phyloP scores from a whole-genome alignment of 1,284 basidiomycete species.

The Blastosporella zonata region DNA sequence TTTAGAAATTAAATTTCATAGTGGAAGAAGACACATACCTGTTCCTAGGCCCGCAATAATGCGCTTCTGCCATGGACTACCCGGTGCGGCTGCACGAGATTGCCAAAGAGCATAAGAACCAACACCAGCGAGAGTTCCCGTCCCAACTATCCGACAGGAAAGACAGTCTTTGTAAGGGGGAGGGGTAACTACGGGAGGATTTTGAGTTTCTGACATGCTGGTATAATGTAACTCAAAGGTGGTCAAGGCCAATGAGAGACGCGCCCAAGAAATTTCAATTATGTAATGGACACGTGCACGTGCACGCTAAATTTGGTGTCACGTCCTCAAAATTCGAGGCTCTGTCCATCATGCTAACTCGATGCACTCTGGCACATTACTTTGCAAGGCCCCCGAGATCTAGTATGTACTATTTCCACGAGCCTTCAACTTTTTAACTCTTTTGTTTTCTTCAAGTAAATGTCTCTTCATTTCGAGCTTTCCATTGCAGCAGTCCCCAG shows the following conservation, averaged over 20 bases:
- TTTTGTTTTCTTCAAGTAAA: neutral
- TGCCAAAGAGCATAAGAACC: conserved; percentile 51
- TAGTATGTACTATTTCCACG: neutral
- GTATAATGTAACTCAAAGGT: conserved; percentile 16
- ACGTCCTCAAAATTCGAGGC: neutral
- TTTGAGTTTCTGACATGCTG: conserved; percentile 4
- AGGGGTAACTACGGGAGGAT: neutral
- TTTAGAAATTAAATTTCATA: neutral
- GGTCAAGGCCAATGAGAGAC: too few species aligned
- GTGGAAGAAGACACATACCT: conserved; percentile 32
- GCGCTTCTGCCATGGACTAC: conserved; percentile 43
- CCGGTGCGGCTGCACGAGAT: conserved; percentile 44
- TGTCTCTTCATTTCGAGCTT: neutral
- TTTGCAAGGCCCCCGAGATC: neutral
- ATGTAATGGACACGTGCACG: too few species aligned
- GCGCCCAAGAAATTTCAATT: too few species aligned
- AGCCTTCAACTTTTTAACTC: neutral
- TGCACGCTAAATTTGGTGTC: neutral
- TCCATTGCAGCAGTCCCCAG: neutral
- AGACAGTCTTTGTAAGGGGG: conserved; percentile 39
- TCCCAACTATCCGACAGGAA: conserved; percentile 50
- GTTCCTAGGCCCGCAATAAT: conserved; percentile 47
- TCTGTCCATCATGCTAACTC: conserved; percentile 5
- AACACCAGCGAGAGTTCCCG: conserved; percentile 43
- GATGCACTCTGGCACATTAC: conserved; percentile 5